A percentile compares a stretch with the other conserved stretches of the same genome.
phyloP scores from a whole-genome alignment of 1,284 basidiomycete species.

The Ceratobasidium sp. region DNA sequence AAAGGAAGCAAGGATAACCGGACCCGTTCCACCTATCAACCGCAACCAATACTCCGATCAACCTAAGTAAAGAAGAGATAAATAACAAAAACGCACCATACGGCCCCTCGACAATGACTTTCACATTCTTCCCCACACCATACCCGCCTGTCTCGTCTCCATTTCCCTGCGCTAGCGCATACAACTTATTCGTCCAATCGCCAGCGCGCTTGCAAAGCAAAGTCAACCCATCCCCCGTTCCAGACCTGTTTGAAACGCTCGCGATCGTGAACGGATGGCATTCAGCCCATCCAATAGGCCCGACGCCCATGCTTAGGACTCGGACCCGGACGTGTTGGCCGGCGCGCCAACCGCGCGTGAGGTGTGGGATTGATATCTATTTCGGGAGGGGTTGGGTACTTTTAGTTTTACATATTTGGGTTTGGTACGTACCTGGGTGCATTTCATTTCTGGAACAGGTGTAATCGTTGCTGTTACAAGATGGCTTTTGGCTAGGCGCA shows the following conservation, averaged over 20 bases:
- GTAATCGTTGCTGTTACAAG: constrained; percentile 45
- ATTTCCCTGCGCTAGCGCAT: constrained; percentile 35
- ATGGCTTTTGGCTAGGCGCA: constrained; percentile 46
- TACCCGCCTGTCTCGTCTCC: constrained; percentile 31
- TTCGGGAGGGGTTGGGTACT: too few relatives aligned
- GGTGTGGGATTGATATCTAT: constrained; percentile 45
- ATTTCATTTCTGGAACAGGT: constrained; percentile 46
- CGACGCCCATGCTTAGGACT: constrained; percentile 30
- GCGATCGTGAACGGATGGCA: constrained; percentile 42
- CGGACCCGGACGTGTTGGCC: constrained; percentile 49
- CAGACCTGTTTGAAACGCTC: constrained; percentile 28
- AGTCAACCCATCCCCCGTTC: constrained; percentile 45
- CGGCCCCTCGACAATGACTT: constrained; percentile 49
- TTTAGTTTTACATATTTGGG: neutral
- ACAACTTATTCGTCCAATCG: constrained; percentile 47
- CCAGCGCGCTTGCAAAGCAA: constrained; percentile 46
- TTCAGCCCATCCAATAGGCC: constrained; percentile 35
- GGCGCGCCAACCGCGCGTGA: constrained; percentile 48
- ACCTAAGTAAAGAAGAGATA: neutral
- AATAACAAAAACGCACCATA: constrained; percentile 41
- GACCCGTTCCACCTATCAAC: constrained; percentile 49
- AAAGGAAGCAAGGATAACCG: constrained; percentile 47
- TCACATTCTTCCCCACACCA: constrained; percentile 46
- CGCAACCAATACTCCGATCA: neutral
- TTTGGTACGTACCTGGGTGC: constrained; percentile 32